A percentile compares a stretch with the other conserved stretches of the same genome.
Evolutionary conservation across 2,329 filamentous ascomycete genomes (phyloP).

Genomic region (Microdochium trichocladiopsis): DNA sequence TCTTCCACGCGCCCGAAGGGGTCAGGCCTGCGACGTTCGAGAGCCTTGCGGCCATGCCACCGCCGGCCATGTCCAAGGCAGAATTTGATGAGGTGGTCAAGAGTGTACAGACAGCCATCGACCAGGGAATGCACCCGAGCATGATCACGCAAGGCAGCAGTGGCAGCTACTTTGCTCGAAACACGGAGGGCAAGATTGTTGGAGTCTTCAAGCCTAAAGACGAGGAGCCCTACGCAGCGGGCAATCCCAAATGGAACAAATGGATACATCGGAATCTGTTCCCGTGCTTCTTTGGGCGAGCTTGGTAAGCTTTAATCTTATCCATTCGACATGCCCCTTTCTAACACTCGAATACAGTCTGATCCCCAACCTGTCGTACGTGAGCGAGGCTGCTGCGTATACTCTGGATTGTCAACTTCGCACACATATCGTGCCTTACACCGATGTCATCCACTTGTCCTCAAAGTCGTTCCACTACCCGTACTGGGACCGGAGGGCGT

Average conservation of each 20-base stretch:
- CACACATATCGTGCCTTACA: constrained; percentile 92
- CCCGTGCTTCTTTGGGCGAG: constrained; percentile 92
- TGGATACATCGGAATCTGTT: constrained; percentile 98
- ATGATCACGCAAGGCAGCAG: constrained; percentile 97
- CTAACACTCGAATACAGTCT: constrained; percentile 40
- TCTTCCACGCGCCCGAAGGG: constrained; percentile 90
- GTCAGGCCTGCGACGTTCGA: constrained; percentile 74
- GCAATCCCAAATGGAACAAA: constrained; percentile 99
- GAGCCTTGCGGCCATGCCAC: constrained; percentile 52
- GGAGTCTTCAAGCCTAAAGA: constrained; percentile 99
- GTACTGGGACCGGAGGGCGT: constrained; percentile 89
- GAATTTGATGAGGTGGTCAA: constrained; percentile 87
- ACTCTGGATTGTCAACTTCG: constrained; percentile 85
- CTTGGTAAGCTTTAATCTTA: constrained; percentile 51
- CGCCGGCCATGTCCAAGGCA: constrained; percentile 64
- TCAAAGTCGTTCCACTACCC: constrained; percentile 98
- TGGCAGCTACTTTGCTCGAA: constrained; percentile 94
- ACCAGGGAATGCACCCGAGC: constrained; percentile 84
- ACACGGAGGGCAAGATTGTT: constrained; percentile 85
- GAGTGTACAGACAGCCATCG: constrained; percentile 83
- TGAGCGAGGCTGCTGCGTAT: constrained; percentile 95
- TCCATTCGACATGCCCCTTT: not conserved
- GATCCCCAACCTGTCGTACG: constrained; percentile 95
- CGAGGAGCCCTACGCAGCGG: constrained; percentile 93
- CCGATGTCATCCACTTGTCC: constrained; percentile 86